Evolutionary conservation across 148 eudicot genomes (phyloP).

Genomic region (Rhododendron simsii): DNA sequence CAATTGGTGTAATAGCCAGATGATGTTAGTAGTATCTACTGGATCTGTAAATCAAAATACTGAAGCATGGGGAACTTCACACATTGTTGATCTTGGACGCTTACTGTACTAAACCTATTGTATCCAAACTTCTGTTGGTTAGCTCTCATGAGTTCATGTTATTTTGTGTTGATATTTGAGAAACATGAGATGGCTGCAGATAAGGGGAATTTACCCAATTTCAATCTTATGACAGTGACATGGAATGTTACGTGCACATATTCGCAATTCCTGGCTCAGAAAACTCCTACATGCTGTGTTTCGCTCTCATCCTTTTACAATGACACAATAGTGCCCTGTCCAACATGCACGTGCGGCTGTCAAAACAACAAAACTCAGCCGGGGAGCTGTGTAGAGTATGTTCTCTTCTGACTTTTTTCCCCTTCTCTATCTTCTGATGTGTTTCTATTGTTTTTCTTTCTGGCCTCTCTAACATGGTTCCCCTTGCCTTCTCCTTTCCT

Average conservation of each 20-base stretch:
- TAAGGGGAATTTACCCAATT: not conserved
- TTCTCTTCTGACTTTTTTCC: conserved; percentile 3
- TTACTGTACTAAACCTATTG: not conserved
- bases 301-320: conserved; percentile 61
- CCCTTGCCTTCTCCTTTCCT: conserved; percentile 5
- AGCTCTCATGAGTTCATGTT: not conserved
- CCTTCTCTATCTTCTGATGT: not conserved
- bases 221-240: conserved; percentile 44
- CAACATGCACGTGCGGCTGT: conserved; percentile 63
- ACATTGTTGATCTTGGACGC: not conserved
- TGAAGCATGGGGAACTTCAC: not conserved
- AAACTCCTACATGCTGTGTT: conserved; percentile 58
- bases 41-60: not conserved
- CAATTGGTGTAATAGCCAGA: not conserved
- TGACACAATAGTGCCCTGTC: conserved; percentile 60
- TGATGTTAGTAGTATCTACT: no score
- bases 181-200: not conserved
- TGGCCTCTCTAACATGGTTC: conserved; percentile 10
- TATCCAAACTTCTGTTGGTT: not conserved
- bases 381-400: conserved; percentile 56
- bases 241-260: conserved; percentile 69
- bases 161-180: not conserved
- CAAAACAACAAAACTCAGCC: conserved; percentile 42
- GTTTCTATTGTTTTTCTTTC: not conserved
- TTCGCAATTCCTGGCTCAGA: conserved; percentile 54